These are phyloP conservation scores for Blechomonas ayalai DNA, from an alignment of 208 protist species.

Conservation along the genomic window DNA sequence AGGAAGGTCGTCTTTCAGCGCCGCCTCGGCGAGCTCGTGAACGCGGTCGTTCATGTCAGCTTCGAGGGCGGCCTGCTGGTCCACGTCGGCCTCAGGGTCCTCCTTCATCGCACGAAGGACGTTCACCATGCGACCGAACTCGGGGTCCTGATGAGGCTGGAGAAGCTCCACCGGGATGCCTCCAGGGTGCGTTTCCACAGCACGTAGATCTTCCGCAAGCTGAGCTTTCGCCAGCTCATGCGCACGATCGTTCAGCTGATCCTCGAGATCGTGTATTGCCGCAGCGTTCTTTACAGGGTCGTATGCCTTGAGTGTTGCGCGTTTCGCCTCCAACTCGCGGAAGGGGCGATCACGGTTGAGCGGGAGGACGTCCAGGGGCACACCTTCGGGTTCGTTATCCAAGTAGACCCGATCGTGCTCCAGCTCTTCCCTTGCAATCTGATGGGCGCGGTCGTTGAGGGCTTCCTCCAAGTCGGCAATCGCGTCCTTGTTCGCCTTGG, in stretches of 20 bases:
- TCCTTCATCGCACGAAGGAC: conserved; percentile 40
- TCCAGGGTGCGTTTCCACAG: conserved; percentile 24
- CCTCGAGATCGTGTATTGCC: conserved; percentile 52
- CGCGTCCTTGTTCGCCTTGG: conserved; percentile 9
- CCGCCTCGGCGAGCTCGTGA: conserved; percentile 52
- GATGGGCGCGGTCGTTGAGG: conserved; percentile 40
- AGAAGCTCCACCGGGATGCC: conserved; percentile 59
- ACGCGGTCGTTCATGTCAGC: conserved; percentile 63
- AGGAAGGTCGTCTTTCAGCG: conserved; percentile 35
- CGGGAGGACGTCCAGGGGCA: conserved; percentile 42
- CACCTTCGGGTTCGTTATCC: conserved; percentile 47
- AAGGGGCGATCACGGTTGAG: conserved; percentile 56
- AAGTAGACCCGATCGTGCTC: conserved; percentile 52
- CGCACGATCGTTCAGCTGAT: conserved; percentile 63
- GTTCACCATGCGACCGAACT: conserved; percentile 51
- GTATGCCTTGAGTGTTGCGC: conserved; percentile 42
- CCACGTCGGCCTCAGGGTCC: conserved; percentile 33
- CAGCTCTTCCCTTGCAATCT: conserved; percentile 47
- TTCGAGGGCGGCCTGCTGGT: conserved; percentile 52
- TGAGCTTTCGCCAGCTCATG: conserved; percentile 51
- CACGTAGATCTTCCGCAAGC: conserved; percentile 51
- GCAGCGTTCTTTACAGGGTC: conserved; percentile 21
- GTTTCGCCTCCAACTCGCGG: conserved; percentile 48
- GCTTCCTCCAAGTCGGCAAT: conserved; percentile 34
- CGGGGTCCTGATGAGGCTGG: conserved; percentile 47